Conservation (phyloP, 306 rosid species). For the Cucurbita pepo region DNA sequence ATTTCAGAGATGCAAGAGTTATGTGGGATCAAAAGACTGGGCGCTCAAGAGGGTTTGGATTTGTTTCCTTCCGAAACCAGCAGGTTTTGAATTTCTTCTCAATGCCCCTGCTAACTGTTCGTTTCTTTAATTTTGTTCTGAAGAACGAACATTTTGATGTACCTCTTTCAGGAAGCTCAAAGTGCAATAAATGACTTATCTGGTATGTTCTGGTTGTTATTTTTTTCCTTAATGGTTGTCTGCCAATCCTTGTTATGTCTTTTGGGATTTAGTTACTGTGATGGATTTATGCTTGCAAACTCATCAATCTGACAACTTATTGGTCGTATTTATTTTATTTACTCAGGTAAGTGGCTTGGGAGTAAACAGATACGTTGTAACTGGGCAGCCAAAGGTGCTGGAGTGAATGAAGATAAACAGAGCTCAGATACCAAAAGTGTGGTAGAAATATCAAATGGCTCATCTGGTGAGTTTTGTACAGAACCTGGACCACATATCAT, state of each 20-base stretch:
- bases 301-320: background rate
- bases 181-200: constrained; percentile 86
- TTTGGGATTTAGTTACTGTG: background rate
- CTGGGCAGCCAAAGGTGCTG: constrained; percentile 98
- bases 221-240: background rate
- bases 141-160: background rate
- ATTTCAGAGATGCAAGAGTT: constrained; percentile 84
- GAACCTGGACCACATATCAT: background rate
- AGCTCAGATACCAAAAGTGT: constrained; percentile 62
- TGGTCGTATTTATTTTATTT: background rate
- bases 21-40: constrained; percentile 99
- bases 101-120: background rate
- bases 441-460: constrained; percentile 74
- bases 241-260: background rate
- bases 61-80: constrained; percentile 83
- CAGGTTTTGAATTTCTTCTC: constrained; percentile 34
- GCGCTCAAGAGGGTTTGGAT: constrained; percentile 95
- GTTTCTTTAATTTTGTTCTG: background rate
- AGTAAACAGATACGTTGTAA: constrained; percentile 93
- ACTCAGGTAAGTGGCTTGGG: constrained; percentile 89
- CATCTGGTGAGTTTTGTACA: constrained; percentile 44
- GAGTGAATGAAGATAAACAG: constrained; percentile 61
- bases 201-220: constrained; percentile 32
- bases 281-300: background rate
- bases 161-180: constrained; percentile 66